A percentile compares a stretch with the other conserved stretches of the same genome.
Conservation (phyloP, 108 stramenopile genomes). For the Nitzschia sp. region DNA sequence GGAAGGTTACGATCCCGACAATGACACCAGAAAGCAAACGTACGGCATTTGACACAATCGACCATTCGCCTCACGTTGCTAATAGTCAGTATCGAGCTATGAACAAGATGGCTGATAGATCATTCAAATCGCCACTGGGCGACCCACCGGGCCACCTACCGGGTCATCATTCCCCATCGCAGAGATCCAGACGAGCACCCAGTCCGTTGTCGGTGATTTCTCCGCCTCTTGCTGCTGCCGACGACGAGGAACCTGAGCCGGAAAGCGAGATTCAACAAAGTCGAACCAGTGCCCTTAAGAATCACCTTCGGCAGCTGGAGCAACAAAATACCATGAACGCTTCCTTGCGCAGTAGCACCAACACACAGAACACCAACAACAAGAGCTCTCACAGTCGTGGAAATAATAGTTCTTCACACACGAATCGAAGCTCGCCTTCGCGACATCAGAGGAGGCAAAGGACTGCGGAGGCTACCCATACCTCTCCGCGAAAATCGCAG, state of each 20-base stretch:
- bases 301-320: constrained; percentile 8
- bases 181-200: background rate
- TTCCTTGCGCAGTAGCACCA: background rate
- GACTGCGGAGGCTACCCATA: background rate
- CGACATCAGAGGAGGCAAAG: background rate
- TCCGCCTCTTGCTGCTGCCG: background rate
- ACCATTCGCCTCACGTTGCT: background rate
- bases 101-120: constrained; percentile 8
- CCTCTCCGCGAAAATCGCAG: background rate
- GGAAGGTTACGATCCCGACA: background rate
- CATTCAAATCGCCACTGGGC: constrained; percentile 10
- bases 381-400: background rate
- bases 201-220: background rate
- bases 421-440: background rate
- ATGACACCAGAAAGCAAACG: background rate
- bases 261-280: background rate
- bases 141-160: background rate
- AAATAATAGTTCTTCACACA: background rate
- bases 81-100: background rate
- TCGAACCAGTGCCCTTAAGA: background rate
- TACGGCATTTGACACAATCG: background rate
- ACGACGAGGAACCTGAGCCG: no score
- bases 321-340: background rate
- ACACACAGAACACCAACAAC: background rate
- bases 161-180: background rate